Conservation (phyloP, 805 yeast species). For the Pachysolen tannophilus region DNA sequence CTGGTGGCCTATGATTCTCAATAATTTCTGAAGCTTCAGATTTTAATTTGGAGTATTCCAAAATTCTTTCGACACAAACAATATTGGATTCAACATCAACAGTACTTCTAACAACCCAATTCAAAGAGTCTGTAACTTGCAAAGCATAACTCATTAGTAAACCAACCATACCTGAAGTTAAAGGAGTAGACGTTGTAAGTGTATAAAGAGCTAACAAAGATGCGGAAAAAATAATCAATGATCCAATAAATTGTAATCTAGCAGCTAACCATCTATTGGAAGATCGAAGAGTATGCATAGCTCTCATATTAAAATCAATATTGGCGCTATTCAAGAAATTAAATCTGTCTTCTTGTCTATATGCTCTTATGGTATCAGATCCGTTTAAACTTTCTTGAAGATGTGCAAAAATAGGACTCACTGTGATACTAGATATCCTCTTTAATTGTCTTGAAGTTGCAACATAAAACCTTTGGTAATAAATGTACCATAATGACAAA, state of each 20-base stretch:
- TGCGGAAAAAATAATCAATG: constrained; percentile 78
- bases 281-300: constrained; percentile 84
- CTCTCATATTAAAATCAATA: constrained; percentile 83
- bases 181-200: constrained; percentile 10
- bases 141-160: constrained; percentile 88
- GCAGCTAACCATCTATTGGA: constrained; percentile 98
- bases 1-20: constrained; percentile 48
- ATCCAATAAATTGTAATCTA: constrained; percentile 85
- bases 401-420: constrained; percentile 77
- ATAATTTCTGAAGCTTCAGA: constrained; percentile 72
- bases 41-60: constrained; percentile 41
- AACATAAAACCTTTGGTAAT: constrained; percentile 70
- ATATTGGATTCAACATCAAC: constrained; percentile 97
- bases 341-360: constrained; percentile 57
- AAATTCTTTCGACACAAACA: constrained; percentile 68
- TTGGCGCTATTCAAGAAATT: constrained; percentile 55
- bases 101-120: constrained; percentile 98
- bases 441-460: constrained; percentile 75
- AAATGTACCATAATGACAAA: constrained; percentile 52
- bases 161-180: constrained; percentile 78
- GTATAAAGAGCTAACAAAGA: constrained; percentile 75
- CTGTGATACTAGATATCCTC: constrained; percentile 71
- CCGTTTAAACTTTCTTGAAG: constrained; percentile 79
- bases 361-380: constrained; percentile 69
- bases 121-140: constrained; percentile 86